phyloP scores from a whole-genome alignment of 148 eudicot species.

The Nyssa sinensis region DNA sequence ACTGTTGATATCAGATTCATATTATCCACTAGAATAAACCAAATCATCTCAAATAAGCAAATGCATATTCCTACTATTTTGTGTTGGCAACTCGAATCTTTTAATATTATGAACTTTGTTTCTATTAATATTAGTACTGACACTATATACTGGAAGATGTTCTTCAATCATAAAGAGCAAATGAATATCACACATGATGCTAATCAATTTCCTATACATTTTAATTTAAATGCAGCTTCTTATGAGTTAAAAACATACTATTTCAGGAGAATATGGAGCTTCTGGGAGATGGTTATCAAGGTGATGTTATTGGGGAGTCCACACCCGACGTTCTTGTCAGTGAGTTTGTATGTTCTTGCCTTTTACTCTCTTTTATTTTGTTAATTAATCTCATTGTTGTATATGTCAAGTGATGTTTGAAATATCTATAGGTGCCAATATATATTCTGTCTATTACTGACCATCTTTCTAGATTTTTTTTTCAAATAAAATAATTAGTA shows the following conservation, averaged over 20 bases:
- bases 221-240: neutral
- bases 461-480: neutral
- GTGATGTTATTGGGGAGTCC: slow-evolving; percentile 85
- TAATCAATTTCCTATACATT: neutral
- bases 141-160: too few relatives aligned
- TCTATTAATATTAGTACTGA: neutral
- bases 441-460: too few relatives aligned
- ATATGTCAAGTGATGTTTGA: neutral
- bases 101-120: neutral
- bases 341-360: slow-evolving; percentile 76
- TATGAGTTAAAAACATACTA: slow-evolving; percentile 3
- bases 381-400: neutral
- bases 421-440: neutral
- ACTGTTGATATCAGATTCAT: neutral
- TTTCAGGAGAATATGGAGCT: slow-evolving; percentile 68
- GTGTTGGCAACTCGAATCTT: neutral
- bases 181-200: neutral
- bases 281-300: slow-evolving; percentile 76
- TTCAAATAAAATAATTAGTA: too few relatives aligned
- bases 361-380: neutral
- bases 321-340: slow-evolving; percentile 89
- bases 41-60: neutral
- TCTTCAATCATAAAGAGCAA: neutral
- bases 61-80: neutral
- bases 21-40: neutral